Evolutionary conservation across 805 yeast genomes (phyloP), one percentile per base, ranked within the genome.

Genomic region (Hanseniaspora taiwanica): DNA sequence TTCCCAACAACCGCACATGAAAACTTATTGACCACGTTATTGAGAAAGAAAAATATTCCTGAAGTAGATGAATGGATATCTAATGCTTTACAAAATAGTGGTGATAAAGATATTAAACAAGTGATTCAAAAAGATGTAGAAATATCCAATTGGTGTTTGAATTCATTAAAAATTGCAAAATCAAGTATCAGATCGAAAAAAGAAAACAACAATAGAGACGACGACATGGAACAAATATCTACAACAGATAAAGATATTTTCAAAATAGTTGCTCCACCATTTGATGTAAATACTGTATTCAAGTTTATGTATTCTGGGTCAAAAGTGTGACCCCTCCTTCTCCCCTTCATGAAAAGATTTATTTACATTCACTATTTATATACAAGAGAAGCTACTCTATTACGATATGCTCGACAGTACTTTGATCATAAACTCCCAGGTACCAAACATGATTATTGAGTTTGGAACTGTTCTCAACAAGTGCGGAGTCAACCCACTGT

Each of bases 401-500:
- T n/a, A n/a, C n/a, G n/a, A 16, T 16, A 29, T 19, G 43, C 49
- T 61, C 13, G 78, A 71, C 21, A 78, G 59, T n/a, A 74, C 48
- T 42, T 69, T 71, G 37, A 80, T 76, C 41, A 81, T 76, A 25
- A 91, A 58, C 56, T 91, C 99, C 97, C 97, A 91, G 3, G 97
- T 87, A 36, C 99, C 98, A 66, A 91, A 91, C 98, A 91, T 91
- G 50, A 91, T 89, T 56, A 91, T 86, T 54, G 94, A 82, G 62
- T 91, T 91, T 3, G 99, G 99, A 39, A 91, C 98, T 0, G 98
- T 91, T 61, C 98, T 75, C 65, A 91, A 72, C 53, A 91, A 65
- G 62, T 91, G 99, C 3, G 99, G 96, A 1, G 99, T 91, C 52
- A 91, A 68, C 1, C 99, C 99, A 42, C 99, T 96, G 57, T 91